Base-by-base conservation (phyloP, 768 basidiomycete species). In the Xerocomus brunneocitrinus region DNA sequence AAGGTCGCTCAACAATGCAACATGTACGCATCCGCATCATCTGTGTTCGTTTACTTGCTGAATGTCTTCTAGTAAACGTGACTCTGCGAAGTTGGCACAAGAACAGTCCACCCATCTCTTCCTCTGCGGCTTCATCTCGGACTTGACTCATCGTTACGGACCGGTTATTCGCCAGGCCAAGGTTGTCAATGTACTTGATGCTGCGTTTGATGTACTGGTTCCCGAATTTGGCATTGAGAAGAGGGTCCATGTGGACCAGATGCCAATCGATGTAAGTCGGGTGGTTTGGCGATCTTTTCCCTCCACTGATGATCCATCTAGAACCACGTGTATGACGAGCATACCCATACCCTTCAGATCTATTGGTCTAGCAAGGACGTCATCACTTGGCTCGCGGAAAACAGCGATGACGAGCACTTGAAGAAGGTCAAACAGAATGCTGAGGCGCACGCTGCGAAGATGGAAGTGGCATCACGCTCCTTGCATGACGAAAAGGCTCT, bases 181-280 rank as follows among this genome's bases (percentile, higher is more conserved):
- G 61, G 95, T 99, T 54, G 88, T 95, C 42, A 88, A 89, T 54
- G 95, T 99, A 31, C 79, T 98, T n/a, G 97, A 99, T 65, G 89
- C 92, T 48, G 97, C 97, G 1, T 98, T 98, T 62, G 97, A 99
- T 65, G 95, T 99, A 28, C 74, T 95, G 31, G 84, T 98, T 12
- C 89, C 92, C 39, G 97, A 98, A 69, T 98, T 98, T 66, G 92
- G 95, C 31, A 98, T 99, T 61, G 97, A 99, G 76, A 99, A 99
- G 77, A 83, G 97, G 35, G 95, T 98, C 3, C 97, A 98, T 63
- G 91, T 95, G 39, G 97, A 98, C 67, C 94, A 98, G 73, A 97
- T 99, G 91, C 95, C 97, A 25, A 91, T 97, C 54, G 92, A 97
- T 59, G 92, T 94, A 65, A 73, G 86, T 71, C 8, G 43, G 12